Evolutionary conservation across 2,329 filamentous ascomycete genomes (phyloP), one percentile per base, ranked within the genome.

Genomic region (Aspergillus neotritici): DNA sequence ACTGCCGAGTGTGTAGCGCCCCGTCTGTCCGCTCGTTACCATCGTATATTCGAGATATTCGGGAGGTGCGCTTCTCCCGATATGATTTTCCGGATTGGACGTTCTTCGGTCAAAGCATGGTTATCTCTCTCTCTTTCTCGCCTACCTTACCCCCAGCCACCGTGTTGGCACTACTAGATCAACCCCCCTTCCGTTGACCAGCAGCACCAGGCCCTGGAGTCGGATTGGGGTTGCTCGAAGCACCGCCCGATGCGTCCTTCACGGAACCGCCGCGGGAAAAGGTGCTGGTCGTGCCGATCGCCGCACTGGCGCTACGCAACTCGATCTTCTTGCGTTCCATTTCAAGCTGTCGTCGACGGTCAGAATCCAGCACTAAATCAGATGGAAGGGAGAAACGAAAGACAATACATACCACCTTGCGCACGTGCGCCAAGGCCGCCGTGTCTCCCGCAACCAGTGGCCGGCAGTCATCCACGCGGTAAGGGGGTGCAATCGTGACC

Each of bases 401-500:
- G n/a, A n/a, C 14, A 34, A 35, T 35, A 71, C 70, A 56, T 58
- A 74, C 70, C 61, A 75, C 70, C 49, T 73, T 74, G 52, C 66
- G 66, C 48, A 74, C 70, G 47, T 70, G 61, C 16, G 58, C 58
- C 34, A 74, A 56, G 34, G 70, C 69, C 40, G 67, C 58, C 21
- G 61, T 66, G 45, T 68, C 63, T 39, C 68, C 65, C 14, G 64
- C 62, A 14, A 66, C 58, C 42, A 71, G 44, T 6, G 67, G 48
- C 41, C 63, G 63, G 57, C 79, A 78, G 55, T 77, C 76, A 34
- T 79, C 77, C 15, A 74, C 62, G 5, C 68, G 70, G 58, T 83
- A 84, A 2, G 80, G 80, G 11, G 76, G 67, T 14, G 72, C 63
- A 46, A 84, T 76, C 42, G 79, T 66, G 41, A 82, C 79, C 4